Evolutionary conservation across 2,329 filamentous ascomycete species (phyloP), one percentile per base, ranked within the genome.

Genomic region (Meredithiella fracta): DNA sequence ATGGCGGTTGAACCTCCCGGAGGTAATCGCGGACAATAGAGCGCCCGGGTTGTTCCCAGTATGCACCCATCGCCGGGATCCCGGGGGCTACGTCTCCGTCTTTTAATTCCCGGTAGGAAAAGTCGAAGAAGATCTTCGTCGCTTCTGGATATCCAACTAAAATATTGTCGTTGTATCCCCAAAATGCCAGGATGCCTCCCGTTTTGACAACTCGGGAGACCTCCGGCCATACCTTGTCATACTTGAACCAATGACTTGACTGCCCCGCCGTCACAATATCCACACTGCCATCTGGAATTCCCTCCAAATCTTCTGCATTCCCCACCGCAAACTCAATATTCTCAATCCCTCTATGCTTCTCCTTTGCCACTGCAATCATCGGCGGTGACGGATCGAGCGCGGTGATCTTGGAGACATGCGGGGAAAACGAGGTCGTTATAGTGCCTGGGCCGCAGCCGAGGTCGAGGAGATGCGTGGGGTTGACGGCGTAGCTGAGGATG

Each of bases 201-300:
- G 65, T 64, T 51, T 74, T 70, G 42, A 82, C 66, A 6, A 79
- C 72, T 11, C 77, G 70, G 8, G 67, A 67, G 57, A 83, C 64
- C 62, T 78, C 74, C 0, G 71, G 71, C 75, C 78, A 84, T 2
- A 75, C 70, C 40, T 67, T 69, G 6, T 60, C 42, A 62, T 77
- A 78, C 63, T 83, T 72, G 64, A 85, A 85, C 80, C 80, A 85
- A 64, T 85, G 81, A 42, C 79, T 78, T 6, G 80, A 73, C 62
- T 84, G 79, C 6, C 70, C 73, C 3, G 72, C 67, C 15, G 74
- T 70, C 3, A 67, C 69, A 61, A 73, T 66, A 63, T 84, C 80
- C 1, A 83, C 65, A 3, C 69, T 72, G 3, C 63, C 67, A 57
- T 75, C 72, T 0, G 64, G 7, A 25, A 25, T 25, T 20, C 29